Evolutionary conservation across 139 green algal genomes (phyloP).

Genomic region (Ulvella scutata): DNA sequence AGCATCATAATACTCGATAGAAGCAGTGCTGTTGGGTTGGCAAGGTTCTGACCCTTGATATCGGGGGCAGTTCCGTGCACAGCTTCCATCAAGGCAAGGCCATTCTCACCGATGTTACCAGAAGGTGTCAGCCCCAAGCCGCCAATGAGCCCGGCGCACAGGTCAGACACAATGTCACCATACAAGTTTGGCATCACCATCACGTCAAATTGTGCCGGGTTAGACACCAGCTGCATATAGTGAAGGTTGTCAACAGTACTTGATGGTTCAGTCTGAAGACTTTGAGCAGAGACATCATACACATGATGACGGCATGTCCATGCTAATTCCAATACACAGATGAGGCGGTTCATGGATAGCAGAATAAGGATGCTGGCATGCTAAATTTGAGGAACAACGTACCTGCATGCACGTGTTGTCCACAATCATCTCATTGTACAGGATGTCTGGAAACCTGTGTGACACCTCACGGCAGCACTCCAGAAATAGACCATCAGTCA

Average conservation of each 20-base stretch:
- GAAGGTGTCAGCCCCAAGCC: constrained; percentile 87
- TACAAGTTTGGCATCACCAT: constrained; percentile 96
- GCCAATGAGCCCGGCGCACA: constrained; percentile 87
- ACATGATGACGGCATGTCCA: too few relatives aligned
- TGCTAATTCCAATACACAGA: too few relatives aligned
- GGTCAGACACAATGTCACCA: constrained; percentile 90
- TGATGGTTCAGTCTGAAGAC: too few relatives aligned
- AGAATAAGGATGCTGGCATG: not conserved
- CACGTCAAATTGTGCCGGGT: constrained; percentile 84
- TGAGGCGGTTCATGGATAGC: not conserved
- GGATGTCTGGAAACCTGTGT: constrained; percentile 72
- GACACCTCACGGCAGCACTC: constrained; percentile 75
- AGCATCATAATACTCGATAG: constrained; percentile 89
- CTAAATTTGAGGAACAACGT: not conserved
- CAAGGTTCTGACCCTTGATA: constrained; percentile 73
- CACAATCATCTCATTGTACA: constrained; percentile 92
- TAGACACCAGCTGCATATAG: constrained; percentile 46
- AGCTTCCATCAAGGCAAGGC: constrained; percentile 13
- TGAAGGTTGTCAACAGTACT: not conserved
- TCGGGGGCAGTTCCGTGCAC: constrained; percentile 93
- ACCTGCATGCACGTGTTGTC: constrained; percentile 96
- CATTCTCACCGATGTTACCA: constrained; percentile 56
- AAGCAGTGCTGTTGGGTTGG: constrained; percentile 90
- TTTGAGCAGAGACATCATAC: too few relatives aligned
- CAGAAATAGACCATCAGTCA: constrained; percentile 87